A percentile compares a stretch with the other conserved stretches of the same genome.
phyloP scores from a whole-genome alignment of 2,329 filamentous ascomycete species.

The Phialophora verrucosa region DNA sequence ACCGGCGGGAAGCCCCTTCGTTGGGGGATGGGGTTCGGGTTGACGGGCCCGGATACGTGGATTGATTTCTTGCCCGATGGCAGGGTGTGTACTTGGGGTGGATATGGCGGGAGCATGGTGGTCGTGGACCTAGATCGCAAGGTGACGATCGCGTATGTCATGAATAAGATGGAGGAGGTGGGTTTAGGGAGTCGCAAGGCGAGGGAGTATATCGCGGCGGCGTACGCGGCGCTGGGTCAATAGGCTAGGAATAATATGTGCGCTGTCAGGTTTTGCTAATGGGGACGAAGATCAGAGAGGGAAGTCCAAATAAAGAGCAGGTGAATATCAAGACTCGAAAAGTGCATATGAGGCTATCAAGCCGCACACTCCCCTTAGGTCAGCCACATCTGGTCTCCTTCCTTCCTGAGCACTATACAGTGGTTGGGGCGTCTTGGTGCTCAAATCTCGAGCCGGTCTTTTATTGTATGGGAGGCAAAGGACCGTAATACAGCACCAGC shows the following conservation, averaged over 20 bases:
- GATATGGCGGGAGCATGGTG: conserved; percentile 36
- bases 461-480: too few relatives aligned
- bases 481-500: too few relatives aligned
- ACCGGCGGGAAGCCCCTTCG: conserved; percentile 32
- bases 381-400: too few relatives aligned
- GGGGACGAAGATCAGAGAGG: not conserved
- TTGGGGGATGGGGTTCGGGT: conserved; percentile 26
- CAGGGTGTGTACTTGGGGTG: conserved; percentile 37
- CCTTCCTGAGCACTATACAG: too few relatives aligned
- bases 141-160: conserved; percentile 37
- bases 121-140: conserved; percentile 35
- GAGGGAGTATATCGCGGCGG: conserved; percentile 42
- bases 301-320: not conserved
- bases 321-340: not conserved
- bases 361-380: too few relatives aligned
- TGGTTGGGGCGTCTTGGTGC: too few relatives aligned
- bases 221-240: conserved; percentile 41
- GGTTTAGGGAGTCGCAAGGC: conserved; percentile 41
- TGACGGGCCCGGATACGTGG: conserved; percentile 31
- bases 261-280: too few relatives aligned
- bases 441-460: too few relatives aligned
- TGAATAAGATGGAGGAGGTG: conserved; percentile 36
- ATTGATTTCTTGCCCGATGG: conserved; percentile 34
- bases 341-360: too few relatives aligned
- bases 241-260: too few relatives aligned